Conservation (phyloP, 352 stramenopile genomes). For the Phytophthora foliorum region DNA sequence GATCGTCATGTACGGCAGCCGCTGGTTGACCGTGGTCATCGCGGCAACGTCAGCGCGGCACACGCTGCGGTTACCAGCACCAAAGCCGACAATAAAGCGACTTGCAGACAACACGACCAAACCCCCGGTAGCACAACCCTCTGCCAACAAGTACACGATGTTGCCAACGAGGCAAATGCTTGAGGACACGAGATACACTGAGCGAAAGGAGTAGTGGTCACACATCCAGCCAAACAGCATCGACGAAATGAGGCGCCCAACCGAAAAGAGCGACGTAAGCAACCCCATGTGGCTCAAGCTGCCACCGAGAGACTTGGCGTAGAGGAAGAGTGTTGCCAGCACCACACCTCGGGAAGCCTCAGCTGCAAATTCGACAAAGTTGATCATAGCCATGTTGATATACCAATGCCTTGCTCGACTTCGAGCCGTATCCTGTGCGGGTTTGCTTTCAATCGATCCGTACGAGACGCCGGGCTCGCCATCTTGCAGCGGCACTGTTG, state of each 20-base stretch:
- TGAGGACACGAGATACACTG: conserved; percentile 74
- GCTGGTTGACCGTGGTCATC: conserved; percentile 70
- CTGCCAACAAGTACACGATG: conserved; percentile 68
- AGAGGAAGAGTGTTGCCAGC: conserved; percentile 80
- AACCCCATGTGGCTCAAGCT: conserved; percentile 71
- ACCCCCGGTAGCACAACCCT: conserved; percentile 58
- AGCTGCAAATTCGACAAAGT: conserved; percentile 81
- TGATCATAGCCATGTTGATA: conserved; percentile 78
- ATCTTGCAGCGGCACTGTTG: conserved; percentile 30
- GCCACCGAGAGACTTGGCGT: conserved; percentile 77
- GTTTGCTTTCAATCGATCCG: conserved; percentile 21
- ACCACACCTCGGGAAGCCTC: conserved; percentile 77
- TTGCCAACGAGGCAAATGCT: conserved; percentile 69
- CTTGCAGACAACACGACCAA: conserved; percentile 59
- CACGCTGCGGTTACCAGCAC: conserved; percentile 75
- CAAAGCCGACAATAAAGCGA: conserved; percentile 81
- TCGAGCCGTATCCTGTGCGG: not conserved
- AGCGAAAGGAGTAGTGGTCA: conserved; percentile 79
- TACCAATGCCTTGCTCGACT: conserved; percentile 54
- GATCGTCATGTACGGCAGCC: conserved; percentile 75
- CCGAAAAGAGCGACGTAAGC: conserved; percentile 80
- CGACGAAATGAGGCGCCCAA: conserved; percentile 76
- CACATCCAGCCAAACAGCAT: conserved; percentile 84
- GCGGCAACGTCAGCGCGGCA: conserved; percentile 78
- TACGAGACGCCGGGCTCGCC: conserved; percentile 18